phyloP scores from a whole-genome alignment of 805 yeast species.

The Candida maesae region DNA sequence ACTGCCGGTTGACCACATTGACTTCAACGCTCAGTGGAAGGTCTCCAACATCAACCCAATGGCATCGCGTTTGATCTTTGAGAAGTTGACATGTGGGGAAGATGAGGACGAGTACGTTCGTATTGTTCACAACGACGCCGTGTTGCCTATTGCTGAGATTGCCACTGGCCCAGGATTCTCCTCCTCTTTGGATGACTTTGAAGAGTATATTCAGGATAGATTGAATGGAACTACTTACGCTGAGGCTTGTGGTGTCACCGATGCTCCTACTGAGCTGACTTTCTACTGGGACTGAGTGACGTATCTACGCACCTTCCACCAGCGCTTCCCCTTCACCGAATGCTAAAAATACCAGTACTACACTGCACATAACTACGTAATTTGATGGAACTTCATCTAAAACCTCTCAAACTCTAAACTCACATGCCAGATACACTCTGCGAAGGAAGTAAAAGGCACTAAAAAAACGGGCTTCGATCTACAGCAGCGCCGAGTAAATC shows the following conservation, averaged over 20 bases:
- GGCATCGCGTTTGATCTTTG: slow-evolving; percentile 47
- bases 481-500: too few relatives aligned
- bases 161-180: slow-evolving; percentile 46
- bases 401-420: too few relatives aligned
- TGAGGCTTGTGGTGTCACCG: slow-evolving; percentile 15
- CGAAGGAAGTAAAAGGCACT: too few relatives aligned
- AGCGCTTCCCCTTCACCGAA: too few relatives aligned
- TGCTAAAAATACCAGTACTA: too few relatives aligned
- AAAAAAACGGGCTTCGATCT: too few relatives aligned
- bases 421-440: too few relatives aligned
- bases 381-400: too few relatives aligned
- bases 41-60: slow-evolving; percentile 47
- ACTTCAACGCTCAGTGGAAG: slow-evolving; percentile 44
- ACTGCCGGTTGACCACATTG: slow-evolving; percentile 37
- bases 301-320: too few relatives aligned
- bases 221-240: slow-evolving; percentile 15
- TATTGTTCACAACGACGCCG: slow-evolving; percentile 45
- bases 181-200: slow-evolving; percentile 32
- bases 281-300: slow-evolving; percentile 29
- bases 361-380: too few relatives aligned
- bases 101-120: slow-evolving; percentile 36
- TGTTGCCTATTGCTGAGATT: slow-evolving; percentile 40
- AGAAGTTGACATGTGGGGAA: slow-evolving; percentile 37
- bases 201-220: slow-evolving; percentile 11
- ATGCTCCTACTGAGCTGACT: slow-evolving; percentile 19